Evolutionary conservation across 2,329 filamentous ascomycete genomes (phyloP), one percentile per base, ranked within the genome.

Genomic region (Emydomyces testavorans): DNA sequence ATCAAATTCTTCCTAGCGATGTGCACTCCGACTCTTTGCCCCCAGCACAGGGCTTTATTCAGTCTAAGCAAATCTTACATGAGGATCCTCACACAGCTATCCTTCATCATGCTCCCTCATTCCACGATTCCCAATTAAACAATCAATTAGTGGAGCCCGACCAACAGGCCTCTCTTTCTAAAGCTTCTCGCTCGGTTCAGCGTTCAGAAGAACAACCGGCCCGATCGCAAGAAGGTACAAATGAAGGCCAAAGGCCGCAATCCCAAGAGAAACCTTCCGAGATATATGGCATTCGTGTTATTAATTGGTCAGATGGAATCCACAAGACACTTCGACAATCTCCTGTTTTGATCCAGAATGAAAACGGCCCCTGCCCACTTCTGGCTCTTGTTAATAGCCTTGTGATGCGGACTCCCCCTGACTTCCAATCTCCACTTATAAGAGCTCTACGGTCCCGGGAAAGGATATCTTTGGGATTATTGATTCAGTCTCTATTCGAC

Each of bases 311-410:
- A 51, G 86, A 95, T 62, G 75, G 62, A 8, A 71, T 74, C 0
- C 62, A 71, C 1, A 72, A 76, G n/a, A 78, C 78, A 46, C 72
- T 85, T 31, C 76, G 86, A 36, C 75, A 76, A n/a, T 90, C 87
- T 0, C 90, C 92, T 0, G 87, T 96, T 48, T 71, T 96, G 34
- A 80, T 93, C 2, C 90, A 98, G 60, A 96, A 95, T 57, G 79
- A 82, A 49, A 98, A 98, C 58, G 92, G 92, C 0, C 92, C 92
- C 1, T 98, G 92, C 64, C 92, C 92, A 1, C 69, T 98, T 11
- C 78, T 98, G 21, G 92, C 92, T 1, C 72, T 98, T 4, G 89
- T 96, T 50, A 98, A 98, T 62, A 89, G 89, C 1, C 72, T 98
- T 13, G 84, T 87, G 0, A 69, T 98, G 47, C 89, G 87, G 2